These are phyloP conservation scores for Metschnikowia matae DNA, from an alignment of 805 yeast species.

Conservation along the genomic window DNA sequence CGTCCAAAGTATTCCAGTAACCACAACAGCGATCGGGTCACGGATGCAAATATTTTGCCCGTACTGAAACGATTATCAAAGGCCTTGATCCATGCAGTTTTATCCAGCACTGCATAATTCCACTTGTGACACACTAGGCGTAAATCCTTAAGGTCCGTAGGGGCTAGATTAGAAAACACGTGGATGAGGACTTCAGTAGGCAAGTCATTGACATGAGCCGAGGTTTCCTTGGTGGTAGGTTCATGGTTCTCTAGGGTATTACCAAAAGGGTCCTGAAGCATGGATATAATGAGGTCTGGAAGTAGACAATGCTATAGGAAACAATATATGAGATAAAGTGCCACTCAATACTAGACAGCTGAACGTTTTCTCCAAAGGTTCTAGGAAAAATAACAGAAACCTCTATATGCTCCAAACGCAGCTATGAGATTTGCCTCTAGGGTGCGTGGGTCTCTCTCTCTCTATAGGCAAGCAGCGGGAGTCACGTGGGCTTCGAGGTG, in stretches of 20 bases:
- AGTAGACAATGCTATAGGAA: neutral
- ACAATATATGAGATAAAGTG: neutral
- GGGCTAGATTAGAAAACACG: conserved; percentile 45
- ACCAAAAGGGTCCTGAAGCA: conserved; percentile 22
- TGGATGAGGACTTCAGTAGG: conserved; percentile 46
- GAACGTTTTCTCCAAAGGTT: neutral
- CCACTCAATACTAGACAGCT: neutral
- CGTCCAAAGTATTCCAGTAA: conserved; percentile 44
- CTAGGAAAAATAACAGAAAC: neutral
- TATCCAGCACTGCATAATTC: conserved; percentile 43
- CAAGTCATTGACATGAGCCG: conserved; percentile 27
- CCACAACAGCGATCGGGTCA: conserved; percentile 45
- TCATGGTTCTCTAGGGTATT: conserved; percentile 14
- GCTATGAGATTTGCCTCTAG: neutral
- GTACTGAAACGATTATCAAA: conserved; percentile 39
- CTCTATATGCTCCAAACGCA: neutral
- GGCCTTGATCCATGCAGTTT: conserved; percentile 45
- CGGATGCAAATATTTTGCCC: conserved; percentile 37
- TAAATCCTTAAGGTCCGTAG: conserved; percentile 36
- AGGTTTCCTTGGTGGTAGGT: neutral
- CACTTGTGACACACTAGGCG: conserved; percentile 48
- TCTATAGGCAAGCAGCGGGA: neutral
- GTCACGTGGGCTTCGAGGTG: conserved; percentile 3
- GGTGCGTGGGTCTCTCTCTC: neutral
- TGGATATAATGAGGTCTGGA: neutral